Evolutionary conservation across 2,329 filamentous ascomycete genomes (phyloP).

Genomic region (Venturia asperata): DNA sequence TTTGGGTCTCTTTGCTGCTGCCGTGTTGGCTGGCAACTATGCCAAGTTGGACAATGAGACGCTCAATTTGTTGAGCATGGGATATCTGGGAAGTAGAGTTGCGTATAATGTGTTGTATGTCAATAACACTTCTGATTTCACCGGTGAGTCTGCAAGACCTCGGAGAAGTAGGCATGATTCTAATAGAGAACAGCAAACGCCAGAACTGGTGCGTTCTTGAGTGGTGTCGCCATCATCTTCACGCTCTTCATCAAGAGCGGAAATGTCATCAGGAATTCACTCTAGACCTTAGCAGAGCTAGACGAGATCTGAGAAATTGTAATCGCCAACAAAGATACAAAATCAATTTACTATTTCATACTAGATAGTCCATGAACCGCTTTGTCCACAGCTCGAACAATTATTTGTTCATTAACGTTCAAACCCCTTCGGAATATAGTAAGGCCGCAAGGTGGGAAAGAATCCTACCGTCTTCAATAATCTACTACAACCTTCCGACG

Average conservation of each 20-base stretch:
- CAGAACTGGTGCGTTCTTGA: slow-evolving; percentile 24
- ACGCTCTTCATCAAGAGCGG: slow-evolving; percentile 27
- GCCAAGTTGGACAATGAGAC: slow-evolving; percentile 27
- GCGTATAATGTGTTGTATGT: slow-evolving; percentile 29
- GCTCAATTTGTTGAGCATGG: slow-evolving; percentile 27
- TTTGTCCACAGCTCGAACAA: too few relatives aligned
- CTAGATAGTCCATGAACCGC: too few relatives aligned
- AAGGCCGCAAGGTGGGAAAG: too few relatives aligned
- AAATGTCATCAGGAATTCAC: slow-evolving; percentile 19
- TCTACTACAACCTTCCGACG: too few relatives aligned
- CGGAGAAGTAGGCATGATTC: neutral
- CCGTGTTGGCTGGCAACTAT: slow-evolving; percentile 34
- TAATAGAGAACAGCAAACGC: slow-evolving; percentile 19
- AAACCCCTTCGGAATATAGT: too few relatives aligned
- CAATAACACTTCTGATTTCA: slow-evolving; percentile 23
- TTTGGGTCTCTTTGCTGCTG: slow-evolving; percentile 34
- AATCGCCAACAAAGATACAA: too few relatives aligned
- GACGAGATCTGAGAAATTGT: neutral
- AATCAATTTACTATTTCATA: too few relatives aligned
- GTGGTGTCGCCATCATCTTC: slow-evolving; percentile 24
- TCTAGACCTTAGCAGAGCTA: neutral
- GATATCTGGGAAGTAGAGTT: slow-evolving; percentile 26
- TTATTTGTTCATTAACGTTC: too few relatives aligned
- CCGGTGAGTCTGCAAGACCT: neutral
- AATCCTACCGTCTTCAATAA: too few relatives aligned